Evolutionary conservation across 768 basidiomycete genomes (phyloP), one percentile per base, ranked within the genome.

Genomic region (Trametes cubensis): DNA sequence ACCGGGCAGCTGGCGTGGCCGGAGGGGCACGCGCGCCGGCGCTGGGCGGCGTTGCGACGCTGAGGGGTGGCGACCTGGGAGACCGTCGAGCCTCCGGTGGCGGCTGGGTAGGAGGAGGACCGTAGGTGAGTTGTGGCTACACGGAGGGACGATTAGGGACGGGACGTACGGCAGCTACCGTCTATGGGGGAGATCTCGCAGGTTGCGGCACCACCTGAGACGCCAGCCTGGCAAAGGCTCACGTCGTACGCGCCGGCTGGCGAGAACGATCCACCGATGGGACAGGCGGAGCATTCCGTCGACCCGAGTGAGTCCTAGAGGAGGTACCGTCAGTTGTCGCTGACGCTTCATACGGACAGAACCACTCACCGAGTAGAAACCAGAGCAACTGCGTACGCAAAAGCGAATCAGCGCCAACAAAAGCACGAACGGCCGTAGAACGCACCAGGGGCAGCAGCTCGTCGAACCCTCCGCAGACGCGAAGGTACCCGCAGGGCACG

Each of bases 401-500:
- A 13, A 26, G 14, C 25, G 23, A 8, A 10, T 28, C 47, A 20
- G 18, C 25, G 18, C 10, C 25, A 25, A 20, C 39, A 3, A 15
- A 30, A n/a, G n/a, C 25, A n/a, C 39, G 17, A 34, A 6, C 13
- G 23, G 11, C 11, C 0, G 18, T 28, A 8, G 17, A 17, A 60
- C 66, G n/a, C 39, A 67, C 66, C 65, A 68, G 11, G 23, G 38
- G 44, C 65, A 69, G 47, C 65, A 69, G 6, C 53, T 3, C 28
- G 63, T 65, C 20, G 65, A 60, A 28, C 67, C 66, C 15, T 34
- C n/a, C 18, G 47, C 18, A 30, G 28, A 42, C 28, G 28, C 28
- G 64, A 64, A 70, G 41, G 66, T 52, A 15, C 67, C 65, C 47
- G 48, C 28, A 2, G 63, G 66, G 40, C 66, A 67, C 23, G 13